These are phyloP conservation scores for Colletotrichum caudatum DNA, from an alignment of 2,329 filamentous ascomycete species.

Conservation along the genomic window DNA sequence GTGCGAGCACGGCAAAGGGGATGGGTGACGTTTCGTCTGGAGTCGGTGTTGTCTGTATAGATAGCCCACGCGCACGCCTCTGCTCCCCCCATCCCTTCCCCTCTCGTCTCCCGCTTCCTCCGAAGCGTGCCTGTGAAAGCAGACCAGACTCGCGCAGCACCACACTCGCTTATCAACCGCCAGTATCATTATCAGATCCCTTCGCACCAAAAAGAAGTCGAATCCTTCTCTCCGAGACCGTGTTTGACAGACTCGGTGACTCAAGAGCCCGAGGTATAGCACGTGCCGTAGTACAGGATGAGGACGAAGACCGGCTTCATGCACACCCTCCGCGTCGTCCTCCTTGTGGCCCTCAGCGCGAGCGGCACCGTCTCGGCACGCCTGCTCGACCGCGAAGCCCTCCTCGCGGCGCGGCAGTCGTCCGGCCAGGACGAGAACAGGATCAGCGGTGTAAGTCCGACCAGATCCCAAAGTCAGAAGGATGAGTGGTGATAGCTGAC, in stretches of 20 bases:
- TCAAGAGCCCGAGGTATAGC: background rate
- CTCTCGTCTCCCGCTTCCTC: background rate
- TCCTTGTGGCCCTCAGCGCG: slow-evolving; percentile 8
- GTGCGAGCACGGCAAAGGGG: background rate
- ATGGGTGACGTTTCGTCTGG: slow-evolving; percentile 39
- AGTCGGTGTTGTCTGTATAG: slow-evolving; percentile 8
- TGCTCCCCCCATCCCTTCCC: background rate
- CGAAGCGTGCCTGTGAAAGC: background rate
- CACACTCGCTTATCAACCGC: background rate
- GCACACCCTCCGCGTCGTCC: slow-evolving; percentile 2
- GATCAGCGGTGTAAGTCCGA: slow-evolving; percentile 31
- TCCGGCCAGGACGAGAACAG: slow-evolving; percentile 28
- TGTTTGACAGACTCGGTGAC: background rate
- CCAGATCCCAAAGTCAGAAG: background rate
- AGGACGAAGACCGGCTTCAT: slow-evolving; percentile 11
- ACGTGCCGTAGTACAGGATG: background rate
- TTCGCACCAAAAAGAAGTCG: background rate
- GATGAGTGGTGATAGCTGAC: background rate
- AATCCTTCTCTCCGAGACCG: too few species aligned
- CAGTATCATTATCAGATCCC: background rate
- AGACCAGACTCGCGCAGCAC: background rate
- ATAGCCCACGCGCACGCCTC: background rate
- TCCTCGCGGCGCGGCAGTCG: slow-evolving; percentile 21
- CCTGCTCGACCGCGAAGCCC: slow-evolving; percentile 4
- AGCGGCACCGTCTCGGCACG: slow-evolving; percentile 14